Evolutionary conservation across 495 filamentous ascomycete species (phyloP).

Genomic region (Penicillium mononematosum): DNA sequence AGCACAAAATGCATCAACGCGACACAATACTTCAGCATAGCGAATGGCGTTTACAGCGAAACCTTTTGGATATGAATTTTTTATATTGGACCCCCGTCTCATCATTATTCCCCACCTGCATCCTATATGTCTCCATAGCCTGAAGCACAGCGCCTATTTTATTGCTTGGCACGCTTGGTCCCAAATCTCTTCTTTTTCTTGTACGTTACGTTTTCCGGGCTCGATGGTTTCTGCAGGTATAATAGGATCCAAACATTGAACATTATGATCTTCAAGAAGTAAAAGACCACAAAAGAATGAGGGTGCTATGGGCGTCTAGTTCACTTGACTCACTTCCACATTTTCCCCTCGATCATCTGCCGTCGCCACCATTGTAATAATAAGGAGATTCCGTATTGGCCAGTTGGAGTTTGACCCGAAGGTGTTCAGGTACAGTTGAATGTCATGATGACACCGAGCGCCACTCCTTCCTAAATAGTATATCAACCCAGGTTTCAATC

Average conservation of each 20-base stretch:
- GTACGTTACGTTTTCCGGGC: background rate
- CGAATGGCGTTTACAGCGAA: constrained; percentile 40
- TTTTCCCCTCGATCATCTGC: background rate
- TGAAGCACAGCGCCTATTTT: constrained; percentile 1
- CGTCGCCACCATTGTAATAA: background rate
- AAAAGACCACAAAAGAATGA: background rate
- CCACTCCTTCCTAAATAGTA: background rate
- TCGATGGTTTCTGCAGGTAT: background rate
- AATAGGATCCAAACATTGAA: background rate
- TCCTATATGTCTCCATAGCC: constrained; percentile 12
- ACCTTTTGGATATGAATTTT: constrained; percentile 17
- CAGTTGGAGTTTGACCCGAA: constrained; percentile 1
- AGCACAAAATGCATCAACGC: constrained; percentile 59
- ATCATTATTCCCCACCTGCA: constrained; percentile 30
- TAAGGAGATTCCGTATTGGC: background rate
- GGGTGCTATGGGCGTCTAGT: background rate
- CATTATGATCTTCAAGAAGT: background rate
- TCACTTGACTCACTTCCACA: background rate
- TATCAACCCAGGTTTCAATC: background rate
- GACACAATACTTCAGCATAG: constrained; percentile 46
- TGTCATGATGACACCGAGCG: constrained; percentile 6
- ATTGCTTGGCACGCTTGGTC: constrained; percentile 2
- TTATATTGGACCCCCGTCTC: constrained; percentile 10
- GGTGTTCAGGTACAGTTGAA: background rate
- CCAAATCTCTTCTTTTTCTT: background rate